Evolutionary conservation across 495 filamentous ascomycete species (phyloP).

Genomic region (Neurospora sp.): DNA sequence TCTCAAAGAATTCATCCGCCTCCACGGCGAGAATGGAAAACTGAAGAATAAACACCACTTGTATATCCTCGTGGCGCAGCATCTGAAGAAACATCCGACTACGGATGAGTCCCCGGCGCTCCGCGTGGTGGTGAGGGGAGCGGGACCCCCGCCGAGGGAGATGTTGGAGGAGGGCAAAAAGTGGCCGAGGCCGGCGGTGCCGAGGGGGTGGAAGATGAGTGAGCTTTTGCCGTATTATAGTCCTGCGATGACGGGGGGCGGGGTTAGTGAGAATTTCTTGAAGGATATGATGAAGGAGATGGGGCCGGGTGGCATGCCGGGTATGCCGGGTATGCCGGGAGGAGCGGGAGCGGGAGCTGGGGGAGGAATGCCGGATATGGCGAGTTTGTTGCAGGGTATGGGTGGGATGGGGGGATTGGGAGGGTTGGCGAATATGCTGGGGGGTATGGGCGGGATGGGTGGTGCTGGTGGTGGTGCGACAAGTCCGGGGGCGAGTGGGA

Average conservation of each 20-base stretch:
- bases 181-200: constrained; percentile 62
- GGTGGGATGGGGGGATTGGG: constrained; percentile 7
- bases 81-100: constrained; percentile 65
- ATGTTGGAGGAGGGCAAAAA: constrained; percentile 45
- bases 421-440: not conserved
- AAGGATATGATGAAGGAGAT: constrained; percentile 98
- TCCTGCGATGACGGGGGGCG: constrained; percentile 82
- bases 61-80: constrained; percentile 62
- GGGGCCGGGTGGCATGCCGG: constrained; percentile 36
- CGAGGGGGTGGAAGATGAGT: constrained; percentile 86
- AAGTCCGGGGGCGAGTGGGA: constrained; percentile 9
- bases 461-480: constrained; percentile 15
- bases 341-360: not conserved
- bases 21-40: not conserved
- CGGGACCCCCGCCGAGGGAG: constrained; percentile 32
- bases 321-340: constrained; percentile 4
- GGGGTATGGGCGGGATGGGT: constrained; percentile 4
- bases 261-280: constrained; percentile 90
- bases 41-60: constrained; percentile 90
- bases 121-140: constrained; percentile 55
- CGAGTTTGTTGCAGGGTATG: constrained; percentile 31
- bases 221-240: constrained; percentile 75
- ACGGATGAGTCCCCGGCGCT: constrained; percentile 57
- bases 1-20: constrained; percentile 45
- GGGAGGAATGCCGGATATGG: constrained; percentile 25